A percentile compares a stretch with the other conserved stretches of the same genome.
Conservation (phyloP, 2,329 filamentous ascomycete genomes). For the Cordyceps sp. region DNA sequence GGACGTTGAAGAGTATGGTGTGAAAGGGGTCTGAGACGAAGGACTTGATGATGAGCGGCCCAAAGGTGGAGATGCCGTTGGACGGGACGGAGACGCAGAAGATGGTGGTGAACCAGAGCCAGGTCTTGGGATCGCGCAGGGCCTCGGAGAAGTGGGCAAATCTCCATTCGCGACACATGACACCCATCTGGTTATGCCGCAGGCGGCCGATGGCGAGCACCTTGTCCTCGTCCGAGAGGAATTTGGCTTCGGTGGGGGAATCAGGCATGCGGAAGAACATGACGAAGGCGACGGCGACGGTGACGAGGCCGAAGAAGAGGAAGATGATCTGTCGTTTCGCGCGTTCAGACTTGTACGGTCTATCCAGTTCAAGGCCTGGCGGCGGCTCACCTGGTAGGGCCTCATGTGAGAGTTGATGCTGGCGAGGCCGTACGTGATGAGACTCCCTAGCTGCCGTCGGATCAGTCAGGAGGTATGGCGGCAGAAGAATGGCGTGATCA, state of each 20-base stretch:
- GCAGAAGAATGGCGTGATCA: not conserved
- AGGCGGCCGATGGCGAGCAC: constrained; percentile 36
- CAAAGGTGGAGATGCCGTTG: constrained; percentile 41
- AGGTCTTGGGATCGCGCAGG: constrained; percentile 39
- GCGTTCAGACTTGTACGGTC: too few species aligned
- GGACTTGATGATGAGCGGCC: constrained; percentile 38
- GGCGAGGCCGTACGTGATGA: constrained; percentile 41
- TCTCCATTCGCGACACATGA: constrained; percentile 33
- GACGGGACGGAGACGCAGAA: constrained; percentile 39
- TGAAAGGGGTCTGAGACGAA: constrained; percentile 40
- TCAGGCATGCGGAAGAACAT: constrained; percentile 32
- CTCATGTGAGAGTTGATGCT: constrained; percentile 30
- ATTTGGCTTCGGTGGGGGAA: constrained; percentile 31
- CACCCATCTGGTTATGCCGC: constrained; percentile 36
- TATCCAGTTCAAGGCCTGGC: too few species aligned
- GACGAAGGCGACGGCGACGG: constrained; percentile 25
- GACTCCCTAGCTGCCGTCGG: constrained; percentile 25
- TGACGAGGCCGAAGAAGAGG: constrained; percentile 33
- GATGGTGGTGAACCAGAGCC: constrained; percentile 38
- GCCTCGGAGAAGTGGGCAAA: constrained; percentile 35
- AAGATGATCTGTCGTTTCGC: constrained; percentile 39
- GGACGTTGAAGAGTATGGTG: constrained; percentile 44
- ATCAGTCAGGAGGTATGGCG: not conserved
- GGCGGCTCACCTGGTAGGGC: constrained; percentile 32
- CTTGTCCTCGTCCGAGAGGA: constrained; percentile 32